phyloP scores from a whole-genome alignment of 2,329 filamentous ascomycete genomes.

The Teratosphaeria gauchensis region DNA sequence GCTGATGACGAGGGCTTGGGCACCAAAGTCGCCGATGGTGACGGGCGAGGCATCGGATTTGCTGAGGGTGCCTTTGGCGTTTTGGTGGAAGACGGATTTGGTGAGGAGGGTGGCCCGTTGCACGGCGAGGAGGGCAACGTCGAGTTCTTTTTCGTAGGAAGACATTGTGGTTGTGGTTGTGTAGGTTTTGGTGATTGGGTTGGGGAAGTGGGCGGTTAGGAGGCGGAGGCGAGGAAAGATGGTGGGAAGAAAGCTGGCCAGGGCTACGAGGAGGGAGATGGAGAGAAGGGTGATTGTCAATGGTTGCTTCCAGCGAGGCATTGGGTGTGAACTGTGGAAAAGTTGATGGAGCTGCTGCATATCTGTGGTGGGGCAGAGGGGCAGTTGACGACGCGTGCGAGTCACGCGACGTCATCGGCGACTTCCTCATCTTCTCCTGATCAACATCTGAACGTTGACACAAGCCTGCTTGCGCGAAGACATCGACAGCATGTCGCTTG shows the following conservation, averaged over 20 bases:
- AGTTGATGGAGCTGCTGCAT: not conserved
- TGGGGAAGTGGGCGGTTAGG: constrained; percentile 1
- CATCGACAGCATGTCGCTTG: not conserved
- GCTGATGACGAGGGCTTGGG: constrained; percentile 89
- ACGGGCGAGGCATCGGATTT: constrained; percentile 96
- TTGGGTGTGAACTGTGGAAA: not conserved
- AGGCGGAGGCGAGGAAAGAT: constrained; percentile 26
- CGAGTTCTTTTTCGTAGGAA: constrained; percentile 66
- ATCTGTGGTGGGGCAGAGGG: not conserved
- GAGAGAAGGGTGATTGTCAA: not conserved
- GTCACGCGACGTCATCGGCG: not conserved
- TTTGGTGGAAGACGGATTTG: constrained; percentile 71
- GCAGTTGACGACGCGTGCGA: not conserved
- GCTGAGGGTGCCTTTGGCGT: constrained; percentile 85
- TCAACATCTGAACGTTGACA: not conserved
- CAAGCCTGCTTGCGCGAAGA: not conserved
- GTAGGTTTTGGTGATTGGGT: constrained; percentile 3
- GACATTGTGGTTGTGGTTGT: constrained; percentile 30
- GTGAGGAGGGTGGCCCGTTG: constrained; percentile 71
- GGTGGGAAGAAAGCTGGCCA: constrained; percentile 31
- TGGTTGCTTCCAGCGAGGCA: constrained; percentile 1
- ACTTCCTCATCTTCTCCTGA: not conserved
- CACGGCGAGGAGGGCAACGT: constrained; percentile 77
- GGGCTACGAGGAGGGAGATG: constrained; percentile 30
- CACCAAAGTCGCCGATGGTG: constrained; percentile 95